Conservation (phyloP, 352 stramenopile genomes). For the Globisporangium mamillatum region DNA sequence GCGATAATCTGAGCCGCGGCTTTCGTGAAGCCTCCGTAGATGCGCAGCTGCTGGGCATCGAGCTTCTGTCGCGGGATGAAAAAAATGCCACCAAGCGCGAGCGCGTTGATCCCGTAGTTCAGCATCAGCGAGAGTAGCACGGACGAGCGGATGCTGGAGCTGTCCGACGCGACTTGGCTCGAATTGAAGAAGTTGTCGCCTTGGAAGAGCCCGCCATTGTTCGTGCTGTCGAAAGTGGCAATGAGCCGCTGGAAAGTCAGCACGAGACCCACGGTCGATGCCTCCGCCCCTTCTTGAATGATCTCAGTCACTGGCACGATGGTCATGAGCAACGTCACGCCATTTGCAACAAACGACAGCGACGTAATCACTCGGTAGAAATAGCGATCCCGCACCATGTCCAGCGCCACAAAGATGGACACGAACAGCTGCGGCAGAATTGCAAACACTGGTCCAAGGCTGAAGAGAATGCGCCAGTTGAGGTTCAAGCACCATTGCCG, state of each 20-base stretch:
- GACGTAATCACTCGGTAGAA: constrained; percentile 32
- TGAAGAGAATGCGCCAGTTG: constrained; percentile 37
- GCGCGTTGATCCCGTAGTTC: constrained; percentile 43
- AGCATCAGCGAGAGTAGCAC: constrained; percentile 34
- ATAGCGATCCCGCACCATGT: constrained; percentile 24
- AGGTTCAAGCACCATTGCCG: constrained; percentile 41
- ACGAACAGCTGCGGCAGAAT: constrained; percentile 31
- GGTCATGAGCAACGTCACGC: constrained; percentile 23
- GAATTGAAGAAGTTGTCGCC: constrained; percentile 31
- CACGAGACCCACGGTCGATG: constrained; percentile 47
- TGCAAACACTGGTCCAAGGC: constrained; percentile 20
- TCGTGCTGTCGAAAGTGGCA: constrained; percentile 36
- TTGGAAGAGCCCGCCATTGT: constrained; percentile 38
- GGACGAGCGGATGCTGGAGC: constrained; percentile 22
- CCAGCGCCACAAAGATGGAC: constrained; percentile 24
- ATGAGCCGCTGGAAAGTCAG: constrained; percentile 54
- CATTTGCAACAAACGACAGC: constrained; percentile 20
- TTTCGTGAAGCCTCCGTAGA: constrained; percentile 60
- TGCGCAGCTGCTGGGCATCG: constrained; percentile 55
- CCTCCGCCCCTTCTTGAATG: constrained; percentile 49
- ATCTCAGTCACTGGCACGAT: constrained; percentile 58
- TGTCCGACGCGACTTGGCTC: constrained; percentile 27
- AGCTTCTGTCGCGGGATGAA: constrained; percentile 58
- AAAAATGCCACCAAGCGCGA: constrained; percentile 29
- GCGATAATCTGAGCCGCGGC: constrained; percentile 33